Percentiles rank a stretch among this genome's conserved stretches.
Evolutionary conservation across 495 filamentous ascomycete genomes (phyloP).

Genomic region (Astrothelium subdiscretum): DNA sequence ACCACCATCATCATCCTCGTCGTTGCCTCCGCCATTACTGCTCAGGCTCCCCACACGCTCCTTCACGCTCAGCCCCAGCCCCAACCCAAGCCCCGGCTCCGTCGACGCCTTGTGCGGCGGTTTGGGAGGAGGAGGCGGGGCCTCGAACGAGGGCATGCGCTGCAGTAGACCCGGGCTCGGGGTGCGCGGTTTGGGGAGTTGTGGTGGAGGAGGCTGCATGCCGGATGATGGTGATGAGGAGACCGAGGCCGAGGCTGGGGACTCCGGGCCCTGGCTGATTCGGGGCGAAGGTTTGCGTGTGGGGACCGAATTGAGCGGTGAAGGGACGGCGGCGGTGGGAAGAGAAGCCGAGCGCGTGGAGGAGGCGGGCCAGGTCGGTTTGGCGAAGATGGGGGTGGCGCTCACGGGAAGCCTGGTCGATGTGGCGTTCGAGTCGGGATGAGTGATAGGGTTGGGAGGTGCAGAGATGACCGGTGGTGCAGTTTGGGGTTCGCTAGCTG

Average conservation of each 20-base stretch:
- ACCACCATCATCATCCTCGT: background rate
- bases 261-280: background rate
- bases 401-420: background rate
- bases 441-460: conserved; percentile 1
- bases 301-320: conserved; percentile 7
- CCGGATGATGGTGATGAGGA: conserved; percentile 8
- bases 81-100: background rate
- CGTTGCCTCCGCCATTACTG: background rate
- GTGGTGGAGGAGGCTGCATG: conserved; percentile 8
- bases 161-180: conserved; percentile 24
- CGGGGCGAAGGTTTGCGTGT: conserved; percentile 4
- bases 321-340: background rate
- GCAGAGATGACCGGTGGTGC: conserved; percentile 8
- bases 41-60: background rate
- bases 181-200: conserved; percentile 17
- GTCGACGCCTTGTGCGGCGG: background rate
- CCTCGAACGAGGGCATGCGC: conserved; percentile 25
- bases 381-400: conserved; percentile 15
- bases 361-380: conserved; percentile 23
- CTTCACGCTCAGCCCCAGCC: background rate
- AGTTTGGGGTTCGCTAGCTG: background rate
- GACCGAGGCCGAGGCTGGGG: background rate
- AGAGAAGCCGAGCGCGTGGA: conserved; percentile 3
- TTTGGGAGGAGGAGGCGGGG: background rate
- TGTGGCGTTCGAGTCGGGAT: background rate